Evolutionary conservation across 2,329 filamentous ascomycete genomes (phyloP), one percentile per base, ranked within the genome.

Genomic region (Thermomyces lanuginosus): DNA sequence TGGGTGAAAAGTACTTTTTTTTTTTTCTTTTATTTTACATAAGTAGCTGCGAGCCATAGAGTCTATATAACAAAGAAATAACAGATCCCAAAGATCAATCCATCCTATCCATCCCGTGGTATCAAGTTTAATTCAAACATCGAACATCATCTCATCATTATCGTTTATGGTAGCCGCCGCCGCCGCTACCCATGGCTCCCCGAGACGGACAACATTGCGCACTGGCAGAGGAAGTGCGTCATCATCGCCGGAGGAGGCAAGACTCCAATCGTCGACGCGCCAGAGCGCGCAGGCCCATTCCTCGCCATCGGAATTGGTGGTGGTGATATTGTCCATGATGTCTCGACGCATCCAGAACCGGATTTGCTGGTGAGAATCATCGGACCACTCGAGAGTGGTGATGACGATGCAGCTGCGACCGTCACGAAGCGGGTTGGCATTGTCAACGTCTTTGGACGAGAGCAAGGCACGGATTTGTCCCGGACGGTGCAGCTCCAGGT

Each of bases 281-380:
- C 29, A 23, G 7, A 33, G 9, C 3, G 9, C 20, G 18, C 31
- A 33, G 5, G 11, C 11, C 24, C 31, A 33, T 6, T 12, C 13
- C 4, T 27, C 21, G 8, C n/a, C 17, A 16, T 24, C 8, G 4
- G 19, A 20, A 6, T 16, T 11, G 6, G 27, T 21, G 9, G 18
- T 16, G 11, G 10, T 12, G 8, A 33, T 21, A 3, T 26, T 21
- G 13, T 23, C 16, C 9, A 33, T 28, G 2, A 30, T 13, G 13
- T 33, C 31, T 22, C 28, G 28, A 19, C 31, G 16, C 28, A 33
- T 25, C 31, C 31, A 33, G 25, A 33, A 30, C 4, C 16, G 19
- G 21, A 28, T 21, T 1, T 14, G 17, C 10, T 21, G 14, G 8
- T 11, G 20, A 16, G 14, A 9, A 3, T 8, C 12, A 4, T 8